Conservation (phyloP, 441 rosid genomes). For the Euphorbia corollata region DNA sequence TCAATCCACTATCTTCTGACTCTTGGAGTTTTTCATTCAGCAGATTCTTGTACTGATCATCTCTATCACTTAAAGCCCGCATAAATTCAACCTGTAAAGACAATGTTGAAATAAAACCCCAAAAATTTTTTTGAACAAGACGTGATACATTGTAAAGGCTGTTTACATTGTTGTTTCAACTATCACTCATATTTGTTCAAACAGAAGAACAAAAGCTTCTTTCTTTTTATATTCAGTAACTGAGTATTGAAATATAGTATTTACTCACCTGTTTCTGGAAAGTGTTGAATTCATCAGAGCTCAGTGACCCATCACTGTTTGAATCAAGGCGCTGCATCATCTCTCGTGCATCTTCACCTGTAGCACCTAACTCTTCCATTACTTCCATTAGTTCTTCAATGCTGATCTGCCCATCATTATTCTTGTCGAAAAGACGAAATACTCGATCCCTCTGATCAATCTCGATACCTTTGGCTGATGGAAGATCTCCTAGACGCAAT, state of each 20-base stretch:
- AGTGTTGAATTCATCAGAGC: constrained; percentile 76
- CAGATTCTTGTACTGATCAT: constrained; percentile 48
- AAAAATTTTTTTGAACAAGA: background rate
- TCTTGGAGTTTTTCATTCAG: constrained; percentile 59
- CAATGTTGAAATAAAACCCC: background rate
- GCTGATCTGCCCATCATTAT: constrained; percentile 94
- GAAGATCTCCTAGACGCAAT: constrained; percentile 73
- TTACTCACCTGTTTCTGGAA: constrained; percentile 71
- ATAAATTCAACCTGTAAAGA: constrained; percentile 60
- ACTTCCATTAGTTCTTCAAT: constrained; percentile 89
- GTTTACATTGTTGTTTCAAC: background rate
- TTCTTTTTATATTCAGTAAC: too few species aligned
- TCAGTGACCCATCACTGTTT: constrained; percentile 87
- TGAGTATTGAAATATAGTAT: background rate
- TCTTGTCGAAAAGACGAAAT: constrained; percentile 75
- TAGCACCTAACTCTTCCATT: constrained; percentile 96
- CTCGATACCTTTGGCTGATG: constrained; percentile 46
- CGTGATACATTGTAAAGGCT: background rate
- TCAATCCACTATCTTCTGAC: constrained; percentile 41
- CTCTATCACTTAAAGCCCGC: constrained; percentile 61
- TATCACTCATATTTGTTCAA: too few species aligned
- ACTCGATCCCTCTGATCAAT: constrained; percentile 55
- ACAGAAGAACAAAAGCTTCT: too few species aligned
- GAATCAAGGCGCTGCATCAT: constrained; percentile 95
- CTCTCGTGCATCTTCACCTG: constrained; percentile 83